These are phyloP conservation scores for Phytophthora boehmeriae DNA, from an alignment of 352 stramenopile species.

Conservation along the genomic window DNA sequence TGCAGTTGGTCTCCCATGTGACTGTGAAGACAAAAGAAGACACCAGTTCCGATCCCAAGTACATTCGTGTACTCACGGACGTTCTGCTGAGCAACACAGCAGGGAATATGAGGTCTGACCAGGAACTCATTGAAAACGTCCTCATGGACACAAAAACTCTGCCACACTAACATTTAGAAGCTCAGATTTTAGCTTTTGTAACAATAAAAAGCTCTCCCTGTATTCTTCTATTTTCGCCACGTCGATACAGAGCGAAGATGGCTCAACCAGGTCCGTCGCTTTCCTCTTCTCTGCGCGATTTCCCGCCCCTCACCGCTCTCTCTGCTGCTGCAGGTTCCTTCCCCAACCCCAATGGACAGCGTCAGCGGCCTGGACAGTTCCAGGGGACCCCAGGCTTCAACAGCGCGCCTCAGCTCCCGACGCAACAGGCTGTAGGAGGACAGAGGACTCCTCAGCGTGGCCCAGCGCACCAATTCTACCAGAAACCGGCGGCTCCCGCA, in stretches of 20 bases:
- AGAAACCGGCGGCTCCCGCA: conserved; percentile 30
- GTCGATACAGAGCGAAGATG: conserved; percentile 23
- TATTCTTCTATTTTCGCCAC: conserved; percentile 21
- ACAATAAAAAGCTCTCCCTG: not conserved
- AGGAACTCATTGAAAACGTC: conserved; percentile 60
- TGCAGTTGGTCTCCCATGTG: conserved; percentile 57
- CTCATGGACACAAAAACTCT: conserved; percentile 45
- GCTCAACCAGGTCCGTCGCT: conserved; percentile 31
- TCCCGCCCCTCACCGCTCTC: not conserved
- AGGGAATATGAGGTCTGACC: conserved; percentile 41
- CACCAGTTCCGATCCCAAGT: conserved; percentile 36
- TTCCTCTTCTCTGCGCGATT: not conserved
- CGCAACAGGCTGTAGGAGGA: conserved; percentile 40
- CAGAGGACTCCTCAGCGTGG: conserved; percentile 50
- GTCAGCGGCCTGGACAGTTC: conserved; percentile 43
- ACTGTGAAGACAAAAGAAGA: conserved; percentile 49
- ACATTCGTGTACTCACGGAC: conserved; percentile 48
- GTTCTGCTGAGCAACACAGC: conserved; percentile 48
- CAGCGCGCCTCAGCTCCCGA: conserved; percentile 39
- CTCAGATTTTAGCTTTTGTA: conserved; percentile 4
- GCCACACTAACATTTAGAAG: not conserved
- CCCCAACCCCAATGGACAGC: conserved; percentile 56
- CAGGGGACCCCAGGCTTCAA: conserved; percentile 21
- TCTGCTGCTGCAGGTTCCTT: conserved; percentile 52
- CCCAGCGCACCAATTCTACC: conserved; percentile 56